Percentiles rank a stretch among this genome's conserved stretches.
Evolutionary conservation across 441 rosid species (phyloP).

Genomic region (Metrosideros polymorpha): DNA sequence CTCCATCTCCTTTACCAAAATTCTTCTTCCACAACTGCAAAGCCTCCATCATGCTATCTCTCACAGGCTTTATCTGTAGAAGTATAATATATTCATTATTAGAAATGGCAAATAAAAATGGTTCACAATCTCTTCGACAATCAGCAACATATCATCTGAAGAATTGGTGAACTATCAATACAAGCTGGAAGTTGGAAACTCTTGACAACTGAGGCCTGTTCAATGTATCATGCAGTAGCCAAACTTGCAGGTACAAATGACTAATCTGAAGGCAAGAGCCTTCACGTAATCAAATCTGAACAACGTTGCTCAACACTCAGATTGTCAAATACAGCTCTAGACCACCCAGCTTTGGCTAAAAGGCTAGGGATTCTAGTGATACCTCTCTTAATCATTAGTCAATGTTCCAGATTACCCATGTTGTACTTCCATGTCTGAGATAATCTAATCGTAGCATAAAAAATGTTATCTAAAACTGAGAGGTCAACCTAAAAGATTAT

Average conservation of each 20-base stretch:
- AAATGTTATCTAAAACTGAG: background rate
- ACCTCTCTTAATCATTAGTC: background rate
- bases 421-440: background rate
- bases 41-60: constrained; percentile 95
- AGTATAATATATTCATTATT: background rate
- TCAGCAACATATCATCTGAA: background rate
- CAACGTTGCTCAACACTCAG: background rate
- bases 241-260: background rate
- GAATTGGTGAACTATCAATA: background rate
- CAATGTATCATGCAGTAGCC: background rate
- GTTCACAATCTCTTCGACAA: background rate
- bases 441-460: background rate
- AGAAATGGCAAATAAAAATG: background rate
- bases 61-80: constrained; percentile 84
- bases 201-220: background rate
- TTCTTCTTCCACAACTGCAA: constrained; percentile 85
- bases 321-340: background rate
- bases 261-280: background rate
- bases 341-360: background rate
- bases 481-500: background rate
- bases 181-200: background rate
- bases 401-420: background rate
- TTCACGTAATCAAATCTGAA: background rate
- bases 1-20: constrained; percentile 67
- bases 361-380: background rate